These are phyloP conservation scores for Acacia melanoxylon DNA, from an alignment of 306 rosid species.

Conservation along the genomic window DNA sequence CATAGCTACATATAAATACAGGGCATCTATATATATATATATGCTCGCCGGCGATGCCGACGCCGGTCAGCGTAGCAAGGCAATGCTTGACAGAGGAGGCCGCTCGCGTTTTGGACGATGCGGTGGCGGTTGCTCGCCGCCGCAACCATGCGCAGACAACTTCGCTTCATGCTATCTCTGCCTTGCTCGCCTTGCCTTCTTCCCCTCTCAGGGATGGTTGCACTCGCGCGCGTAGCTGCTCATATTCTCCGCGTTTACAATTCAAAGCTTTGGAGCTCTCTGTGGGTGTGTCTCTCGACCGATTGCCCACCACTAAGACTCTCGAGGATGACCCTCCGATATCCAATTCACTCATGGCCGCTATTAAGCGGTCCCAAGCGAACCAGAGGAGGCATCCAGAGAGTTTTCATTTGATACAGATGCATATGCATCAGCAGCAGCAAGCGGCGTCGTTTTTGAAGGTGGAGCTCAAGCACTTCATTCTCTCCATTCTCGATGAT, in stretches of 20 bases:
- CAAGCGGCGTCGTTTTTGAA: conserved; percentile 68
- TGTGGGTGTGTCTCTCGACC: conserved; percentile 87
- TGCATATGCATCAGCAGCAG: conserved; percentile 51
- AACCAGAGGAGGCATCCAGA: conserved; percentile 94
- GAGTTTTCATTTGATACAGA: conserved; percentile 71
- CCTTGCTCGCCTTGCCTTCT: conserved; percentile 65
- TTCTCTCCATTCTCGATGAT: conserved; percentile 89
- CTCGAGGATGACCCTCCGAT: conserved; percentile 72
- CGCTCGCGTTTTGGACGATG: conserved; percentile 79
- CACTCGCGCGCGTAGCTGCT: conserved; percentile 67
- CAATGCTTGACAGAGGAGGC: conserved; percentile 94
- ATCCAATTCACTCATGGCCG: conserved; percentile 94
- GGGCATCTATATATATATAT: neutral
- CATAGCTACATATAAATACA: neutral
- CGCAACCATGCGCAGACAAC: conserved; percentile 87
- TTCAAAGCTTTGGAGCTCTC: conserved; percentile 85
- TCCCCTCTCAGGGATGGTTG: conserved; percentile 80
- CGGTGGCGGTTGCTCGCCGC: conserved; percentile 80
- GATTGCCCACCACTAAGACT: conserved; percentile 58
- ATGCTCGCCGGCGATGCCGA: conserved; percentile 98
- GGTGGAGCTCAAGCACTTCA: conserved; percentile 83
- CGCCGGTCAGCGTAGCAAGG: conserved; percentile 94
- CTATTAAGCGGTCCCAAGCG: conserved; percentile 89
- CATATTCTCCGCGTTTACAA: conserved; percentile 75
- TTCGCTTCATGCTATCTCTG: conserved; percentile 86